Base-by-base conservation (phyloP, 345 rosid species). In the Gossypium sturtianum region DNA sequence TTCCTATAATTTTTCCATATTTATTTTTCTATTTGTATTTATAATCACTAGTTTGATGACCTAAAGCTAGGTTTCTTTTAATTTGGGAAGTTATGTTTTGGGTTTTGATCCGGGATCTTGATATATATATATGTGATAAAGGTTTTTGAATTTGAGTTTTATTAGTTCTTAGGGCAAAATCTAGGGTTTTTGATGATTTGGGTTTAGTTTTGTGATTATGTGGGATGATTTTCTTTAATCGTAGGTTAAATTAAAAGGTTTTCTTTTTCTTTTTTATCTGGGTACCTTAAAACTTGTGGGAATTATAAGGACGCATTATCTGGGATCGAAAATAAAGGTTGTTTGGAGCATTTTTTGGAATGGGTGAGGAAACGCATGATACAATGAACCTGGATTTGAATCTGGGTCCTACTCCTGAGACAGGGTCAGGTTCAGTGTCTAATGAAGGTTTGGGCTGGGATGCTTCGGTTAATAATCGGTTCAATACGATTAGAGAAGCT, bases 371-470 rank as follows among this genome's bases (percentile, higher is more conserved):
- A 82, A 81, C 87, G 73, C 83, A 90, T 43, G 94, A 90, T 70
- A 83, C 93, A 34, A 92, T 94, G 97, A 92, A 94, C 80, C 98
- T 94, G 49, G 98, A 94, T 83, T 87, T 94, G 91, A 94, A 94
- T 77, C 86, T 94, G 70, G 95, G 95, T 49, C 98, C 97, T 68
- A 89, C 75, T 77, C 93, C 95, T 51, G 98, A 89, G 82, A 77
- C 85, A 15, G 89, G 73, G 11, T 76, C 89, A 9, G 89, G 78
- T 53, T 65, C 82, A 4, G 52, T 87, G 41, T 63, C 85, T 8
- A 82, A 75, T 60, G 92, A 84, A 43, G 79, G 80, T 63, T 77
- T 85, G 74, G 88, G 82, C 78, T 82, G 89, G 83, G 97, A 86
- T 64, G 91, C 83, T 64, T 89, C 86, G 89, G 77, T 82, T 60